A percentile compares a stretch with the other conserved stretches of the same genome.
These are phyloP conservation scores for Leishmania arabica DNA, from an alignment of 208 protist species.

Conservation along the genomic window DNA sequence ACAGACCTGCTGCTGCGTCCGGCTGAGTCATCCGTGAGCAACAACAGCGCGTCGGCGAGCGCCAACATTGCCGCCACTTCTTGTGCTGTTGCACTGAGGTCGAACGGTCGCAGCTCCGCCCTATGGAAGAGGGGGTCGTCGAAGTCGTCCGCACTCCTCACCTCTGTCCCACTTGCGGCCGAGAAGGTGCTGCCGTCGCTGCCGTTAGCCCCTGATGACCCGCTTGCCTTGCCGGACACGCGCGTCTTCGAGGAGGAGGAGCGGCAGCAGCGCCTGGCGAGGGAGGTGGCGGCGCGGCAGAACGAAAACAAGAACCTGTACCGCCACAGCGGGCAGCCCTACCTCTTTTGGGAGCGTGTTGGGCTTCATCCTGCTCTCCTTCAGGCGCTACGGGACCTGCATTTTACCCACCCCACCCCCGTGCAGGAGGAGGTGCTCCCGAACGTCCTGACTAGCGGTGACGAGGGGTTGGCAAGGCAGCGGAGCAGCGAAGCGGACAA, in stretches of 20 bases:
- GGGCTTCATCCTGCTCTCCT: constrained; percentile 72
- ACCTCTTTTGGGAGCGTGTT: constrained; percentile 85
- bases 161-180: constrained; percentile 14
- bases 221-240: constrained; percentile 47
- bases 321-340: constrained; percentile 69
- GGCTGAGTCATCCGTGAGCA: neutral
- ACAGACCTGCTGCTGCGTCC: constrained; percentile 69
- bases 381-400: constrained; percentile 63
- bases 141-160: neutral
- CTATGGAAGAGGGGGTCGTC: neutral
- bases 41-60: neutral
- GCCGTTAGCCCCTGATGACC: constrained; percentile 49
- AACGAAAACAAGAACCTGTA: constrained; percentile 75
- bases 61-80: neutral
- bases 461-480: constrained; percentile 16
- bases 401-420: constrained; percentile 85
- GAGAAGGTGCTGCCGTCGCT: constrained; percentile 35
- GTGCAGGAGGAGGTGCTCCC: constrained; percentile 87
- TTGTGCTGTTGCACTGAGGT: neutral
- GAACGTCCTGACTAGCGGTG: constrained; percentile 38
- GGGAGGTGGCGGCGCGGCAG: constrained; percentile 15
- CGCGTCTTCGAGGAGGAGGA: constrained; percentile 36
- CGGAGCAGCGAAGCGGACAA: constrained; percentile 7
- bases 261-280: constrained; percentile 27
- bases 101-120: neutral